Evolutionary conservation across 2,329 filamentous ascomycete species (phyloP), one percentile per base, ranked within the genome.

Genomic region (Fusarium hostae): DNA sequence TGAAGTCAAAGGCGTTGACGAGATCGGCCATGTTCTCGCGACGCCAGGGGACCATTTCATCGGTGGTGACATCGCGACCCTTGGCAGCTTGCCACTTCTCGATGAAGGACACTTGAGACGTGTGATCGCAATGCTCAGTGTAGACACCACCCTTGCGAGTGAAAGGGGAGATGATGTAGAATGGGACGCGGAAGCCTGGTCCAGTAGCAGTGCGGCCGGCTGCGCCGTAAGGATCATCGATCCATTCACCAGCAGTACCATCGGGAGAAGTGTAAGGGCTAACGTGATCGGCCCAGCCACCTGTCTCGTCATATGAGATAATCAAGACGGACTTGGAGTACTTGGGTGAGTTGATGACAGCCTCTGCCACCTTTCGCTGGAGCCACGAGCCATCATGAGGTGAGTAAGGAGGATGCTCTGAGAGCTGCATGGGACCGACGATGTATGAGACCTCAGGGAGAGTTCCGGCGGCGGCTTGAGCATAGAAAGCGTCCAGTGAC

Each of bases 21-120:
- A 66, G 52, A 34, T 66, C 63, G 13, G 63, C 63, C 63, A 66
- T 66, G 34, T 60, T 66, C 7, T 66, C 34, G 0, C 61, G 63
- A 4, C 63, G 63, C 63, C 63, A 66, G 1, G 51, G 61, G 4
- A 66, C 44, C 15, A 66, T 24, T 24, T 66, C 26, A 0, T 60
- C 52, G 0, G 63, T 40, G 16, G 32, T 45, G 18, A 66, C 63
- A 7, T 66, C 24, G 0, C 63, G 52, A 10, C 63, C 63, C 28
- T 66, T 66, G 2, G 63, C 63, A 35, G 61, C 61, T 1, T 66
- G 63, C 63, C 63, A 66, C 6, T 37, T 59, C 16, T 66, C 63
- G 3, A 66, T 66, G 3, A 66, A 66, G 0, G 44, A 9, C 0
- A 66, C 5, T 0, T 66, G 63, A 20, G 63, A 66, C 0, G 63